Base-by-base conservation (phyloP, 148 eudicot genomes). In the Camellia lanceoleosa region DNA sequence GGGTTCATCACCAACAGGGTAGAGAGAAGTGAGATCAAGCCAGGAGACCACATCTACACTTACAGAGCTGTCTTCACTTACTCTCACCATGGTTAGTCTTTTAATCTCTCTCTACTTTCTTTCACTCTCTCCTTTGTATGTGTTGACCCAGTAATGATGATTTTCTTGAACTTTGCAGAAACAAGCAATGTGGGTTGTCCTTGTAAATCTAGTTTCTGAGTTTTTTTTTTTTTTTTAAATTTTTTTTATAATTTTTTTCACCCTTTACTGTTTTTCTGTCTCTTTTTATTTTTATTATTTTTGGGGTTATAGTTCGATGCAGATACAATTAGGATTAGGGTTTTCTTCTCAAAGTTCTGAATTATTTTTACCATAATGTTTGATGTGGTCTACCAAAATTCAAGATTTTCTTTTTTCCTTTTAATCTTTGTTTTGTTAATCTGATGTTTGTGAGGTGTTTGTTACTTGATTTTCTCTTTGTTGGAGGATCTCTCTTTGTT, bases 1-100 rank as follows among this genome's bases (percentile, higher is more conserved):
- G 98, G 98, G 61, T 71, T 94, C 23, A 69, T 94, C 19, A 86
- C 88, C 71, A 93, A 94, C 86, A 89, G 88, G 78, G 98, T 89
- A 44, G 99, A 97, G 80, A 91, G 91, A 70, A 86, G 82, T 60
- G 90, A 92, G 69, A 90, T 94, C 82, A 89, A 90, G 85, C 79
- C 91, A 18, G 99, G 99, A 59, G 97, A 96, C 85, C 99, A 96
- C 76, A 90, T 96, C 81, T 96, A 93, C 85, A 91, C 99, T 83
- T 96, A 93, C 88, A 91, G 99, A 81, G 99, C 95, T 84, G 90
- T 92, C 54, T 96, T 96, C 66, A 85, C 97, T 79, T 93, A 96
- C 82, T 96, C 99, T 84, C 99, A 96, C 78, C 98, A 96, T 80
- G 99, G 99, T 96, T 76, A 15, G 30, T 18, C 18, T 4, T 47